Base-by-base conservation (phyloP, 495 filamentous ascomycete genomes). In the Friedmanniomyces simplex region DNA sequence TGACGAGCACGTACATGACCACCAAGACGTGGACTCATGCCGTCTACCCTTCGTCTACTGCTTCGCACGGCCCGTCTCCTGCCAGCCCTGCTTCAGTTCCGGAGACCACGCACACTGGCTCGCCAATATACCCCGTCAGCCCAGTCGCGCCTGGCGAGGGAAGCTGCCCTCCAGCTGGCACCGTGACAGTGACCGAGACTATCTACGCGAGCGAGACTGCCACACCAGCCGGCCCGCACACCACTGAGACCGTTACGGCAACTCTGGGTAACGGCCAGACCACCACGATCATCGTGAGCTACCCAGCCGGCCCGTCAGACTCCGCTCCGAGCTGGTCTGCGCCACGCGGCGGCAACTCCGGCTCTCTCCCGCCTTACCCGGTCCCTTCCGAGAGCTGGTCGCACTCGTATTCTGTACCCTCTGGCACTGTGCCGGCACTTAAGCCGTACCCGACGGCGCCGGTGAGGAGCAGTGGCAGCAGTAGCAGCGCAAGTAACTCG, bases 231-330 rank as follows among this genome's bases (percentile, higher is more conserved):
- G 42, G 41, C 43, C 20, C 42, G 1, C 24, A 37, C 3, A 56
- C 54, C 14, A 56, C 54, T 16, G 54, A 56, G 26, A 56, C 54
- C 13, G 54, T 41, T 5, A 56, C 54, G 14, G 22, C 48, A 12
- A 56, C 54, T 16, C 54, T 56, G 45, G 54, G 54, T 41, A 56
- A 50, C 32, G 54, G 54, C 41, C 22, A 48, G 12, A 49, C 54
- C 12, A 56, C 54, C 25, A 48, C 21, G 42, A 21, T 56, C 41
- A 30, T 24, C 26, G 43, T 56, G 5, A 34, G 8, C 42, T 56
- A 56, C 45, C 25, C 54, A 2, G 26, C 49, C 30, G n/a, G 21
- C 48, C 12, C 48, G 20, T 16, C 49, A 2, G 18, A 14, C 25
- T 14, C 30, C 30, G 43, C 21, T 49, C 7, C 7, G 13, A 25